Conservation (phyloP, 345 rosid species). For the Pelargonium nanum region DNA sequence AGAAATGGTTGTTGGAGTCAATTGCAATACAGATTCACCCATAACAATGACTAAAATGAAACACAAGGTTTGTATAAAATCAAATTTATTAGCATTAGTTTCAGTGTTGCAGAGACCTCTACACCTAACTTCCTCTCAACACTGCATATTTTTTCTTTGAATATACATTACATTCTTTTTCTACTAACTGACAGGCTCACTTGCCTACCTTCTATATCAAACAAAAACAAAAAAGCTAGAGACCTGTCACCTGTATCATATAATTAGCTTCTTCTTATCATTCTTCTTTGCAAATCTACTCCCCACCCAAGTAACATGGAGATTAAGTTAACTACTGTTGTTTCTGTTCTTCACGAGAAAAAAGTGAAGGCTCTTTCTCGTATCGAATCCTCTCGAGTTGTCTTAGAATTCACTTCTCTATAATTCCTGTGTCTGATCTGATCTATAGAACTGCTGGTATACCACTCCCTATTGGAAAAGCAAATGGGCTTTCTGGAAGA, state of each 20-base stretch:
- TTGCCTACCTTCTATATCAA: constrained; percentile 20
- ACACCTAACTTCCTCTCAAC: constrained; percentile 13
- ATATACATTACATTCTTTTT: constrained; percentile 24
- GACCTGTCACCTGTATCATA: constrained; percentile 26
- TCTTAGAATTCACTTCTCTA: too few relatives aligned
- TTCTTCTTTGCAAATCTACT: constrained; percentile 19
- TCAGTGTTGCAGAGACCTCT: constrained; percentile 17
- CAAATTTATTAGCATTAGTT: constrained; percentile 20
- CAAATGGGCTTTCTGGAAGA: constrained; percentile 92
- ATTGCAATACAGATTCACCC: too few relatives aligned
- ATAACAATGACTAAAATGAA: too few relatives aligned
- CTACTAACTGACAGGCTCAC: constrained; percentile 15
- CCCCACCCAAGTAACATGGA: constrained; percentile 21
- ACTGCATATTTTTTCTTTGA: constrained; percentile 11
- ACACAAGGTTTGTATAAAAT: constrained; percentile 15
- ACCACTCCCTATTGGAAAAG: constrained; percentile 42
- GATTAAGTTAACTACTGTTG: constrained; percentile 11
- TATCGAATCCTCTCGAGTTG: too few relatives aligned
- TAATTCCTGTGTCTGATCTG: constrained; percentile 15
- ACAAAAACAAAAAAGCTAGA: constrained; percentile 4
- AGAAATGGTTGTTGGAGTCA: too few relatives aligned
- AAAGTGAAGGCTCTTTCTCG: constrained; percentile 7
- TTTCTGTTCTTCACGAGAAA: too few relatives aligned
- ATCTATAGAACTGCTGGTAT: constrained; percentile 68
- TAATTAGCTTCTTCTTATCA: constrained; percentile 26